Evolutionary conservation across 2,329 filamentous ascomycete genomes (phyloP), one percentile per base, ranked within the genome.

Genomic region (Dothistroma septosporum): DNA sequence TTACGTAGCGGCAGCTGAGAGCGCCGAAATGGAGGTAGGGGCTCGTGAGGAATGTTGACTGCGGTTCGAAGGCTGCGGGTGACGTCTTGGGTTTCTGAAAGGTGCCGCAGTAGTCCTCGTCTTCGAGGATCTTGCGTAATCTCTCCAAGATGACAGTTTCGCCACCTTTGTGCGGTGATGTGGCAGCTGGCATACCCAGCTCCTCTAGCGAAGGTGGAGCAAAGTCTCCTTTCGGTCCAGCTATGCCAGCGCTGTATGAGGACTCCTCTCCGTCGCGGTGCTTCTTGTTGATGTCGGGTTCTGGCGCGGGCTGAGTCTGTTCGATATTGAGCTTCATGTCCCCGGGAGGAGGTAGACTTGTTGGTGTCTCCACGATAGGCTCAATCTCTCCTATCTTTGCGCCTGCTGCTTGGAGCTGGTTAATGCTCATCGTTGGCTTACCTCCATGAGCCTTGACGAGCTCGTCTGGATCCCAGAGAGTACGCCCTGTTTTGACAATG

Each of bases 31-130:
- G 89, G 58, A 91, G 74, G 70, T 89, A 85, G 0, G 89, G 88
- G 0, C 87, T 90, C 7, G 92, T 80, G 0, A 92, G 78, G 0
- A 88, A 91, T 0, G 89, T 92, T 0, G 87, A 83, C 70, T 88
- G 87, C 0, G 88, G 89, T 41, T 85, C 82, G 66, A 92, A 91
- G 2, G 84, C 87, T 1, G 89, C 88, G 0, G 89, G 89, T 37
- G 86, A 89, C 0, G 88, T 91, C 60, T 86, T 85, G 1, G 89
- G 89, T 72, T 92, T 92, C 69, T 87, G 83, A 68, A 92, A 92
- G 0, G 85, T 90, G 1, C 86, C 87, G 0, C 85, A 86, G 71
- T 90, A 92, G 57, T 84, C 79, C 61, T 84, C 80, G 63, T 91
- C 77, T 2, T 79, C 76, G 61, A 89, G 80, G 33, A 90, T 83